Percentiles rank a stretch among this genome's conserved stretches.
These are phyloP conservation scores for Diplogelasinospora grovesii DNA, from an alignment of 495 filamentous ascomycete genomes.

Conservation along the genomic window DNA sequence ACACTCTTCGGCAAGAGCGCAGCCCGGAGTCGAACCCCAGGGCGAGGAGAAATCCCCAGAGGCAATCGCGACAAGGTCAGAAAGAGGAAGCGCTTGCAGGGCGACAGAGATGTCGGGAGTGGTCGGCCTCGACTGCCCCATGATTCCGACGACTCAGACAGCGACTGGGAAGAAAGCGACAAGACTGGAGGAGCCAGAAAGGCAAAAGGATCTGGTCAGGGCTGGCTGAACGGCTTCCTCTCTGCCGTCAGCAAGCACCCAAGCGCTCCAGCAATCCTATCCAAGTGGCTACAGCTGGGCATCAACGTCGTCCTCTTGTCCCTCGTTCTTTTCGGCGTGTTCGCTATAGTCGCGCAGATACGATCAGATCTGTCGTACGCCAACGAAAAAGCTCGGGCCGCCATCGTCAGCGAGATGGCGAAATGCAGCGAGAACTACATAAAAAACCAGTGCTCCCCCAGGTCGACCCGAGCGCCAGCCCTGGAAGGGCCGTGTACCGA, in stretches of 20 bases:
- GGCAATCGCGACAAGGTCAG: constrained; percentile 35
- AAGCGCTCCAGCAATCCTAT: constrained; percentile 76
- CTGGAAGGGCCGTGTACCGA: constrained; percentile 64
- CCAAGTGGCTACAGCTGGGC: constrained; percentile 73
- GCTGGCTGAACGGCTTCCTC: constrained; percentile 51
- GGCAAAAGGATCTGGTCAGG: constrained; percentile 12
- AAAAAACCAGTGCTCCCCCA: constrained; percentile 63
- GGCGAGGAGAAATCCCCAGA: constrained; percentile 34
- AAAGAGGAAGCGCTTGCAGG: constrained; percentile 38
- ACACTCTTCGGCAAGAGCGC: constrained; percentile 35
- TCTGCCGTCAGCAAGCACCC: constrained; percentile 70
- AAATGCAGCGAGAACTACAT: constrained; percentile 61
- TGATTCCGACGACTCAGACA: constrained; percentile 54
- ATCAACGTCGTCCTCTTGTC: constrained; percentile 70
- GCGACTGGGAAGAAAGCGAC: constrained; percentile 22
- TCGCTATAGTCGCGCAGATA: constrained; percentile 62
- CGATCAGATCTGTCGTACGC: constrained; percentile 68
- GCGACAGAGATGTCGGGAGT: constrained; percentile 38
- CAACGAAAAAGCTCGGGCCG: constrained; percentile 53
- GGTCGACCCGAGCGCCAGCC: constrained; percentile 56
- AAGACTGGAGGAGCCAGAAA: constrained; percentile 31
- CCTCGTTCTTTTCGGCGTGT: constrained; percentile 62
- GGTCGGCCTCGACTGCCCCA: constrained; percentile 33
- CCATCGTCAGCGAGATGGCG: constrained; percentile 65
- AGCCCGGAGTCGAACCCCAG: constrained; percentile 39